phyloP scores from a whole-genome alignment of 129 eudicot genomes.

The Chrysanthemum makinoi region DNA sequence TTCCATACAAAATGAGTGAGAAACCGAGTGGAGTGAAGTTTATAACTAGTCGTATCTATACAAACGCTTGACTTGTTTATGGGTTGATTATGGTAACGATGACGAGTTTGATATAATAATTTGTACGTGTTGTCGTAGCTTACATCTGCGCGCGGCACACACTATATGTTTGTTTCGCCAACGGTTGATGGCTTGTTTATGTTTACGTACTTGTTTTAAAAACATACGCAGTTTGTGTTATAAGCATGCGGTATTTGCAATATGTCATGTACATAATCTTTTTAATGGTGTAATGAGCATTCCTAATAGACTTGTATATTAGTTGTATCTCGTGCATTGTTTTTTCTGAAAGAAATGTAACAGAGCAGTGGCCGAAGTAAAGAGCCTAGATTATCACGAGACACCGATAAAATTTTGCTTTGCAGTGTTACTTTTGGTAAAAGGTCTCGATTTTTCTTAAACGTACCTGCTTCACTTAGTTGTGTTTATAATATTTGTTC shows the following conservation, averaged over 20 bases:
- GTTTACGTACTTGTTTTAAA: too few relatives aligned
- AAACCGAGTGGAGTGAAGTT: constrained; percentile 14
- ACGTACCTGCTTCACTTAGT: too few relatives aligned
- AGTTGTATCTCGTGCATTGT: too few relatives aligned
- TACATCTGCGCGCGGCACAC: neutral
- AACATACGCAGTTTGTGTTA: neutral
- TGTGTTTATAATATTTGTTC: too few relatives aligned
- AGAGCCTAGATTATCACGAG: too few relatives aligned
- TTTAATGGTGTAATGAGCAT: too few relatives aligned
- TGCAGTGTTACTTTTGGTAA: too few relatives aligned
- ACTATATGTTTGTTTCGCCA: neutral
- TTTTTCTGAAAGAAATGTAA: too few relatives aligned
- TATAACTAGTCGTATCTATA: neutral
- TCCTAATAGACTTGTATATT: too few relatives aligned
- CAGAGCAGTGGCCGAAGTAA: too few relatives aligned
- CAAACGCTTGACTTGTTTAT: constrained; percentile 9
- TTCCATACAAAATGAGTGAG: neutral
- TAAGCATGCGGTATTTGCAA: neutral
- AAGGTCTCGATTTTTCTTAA: too few relatives aligned
- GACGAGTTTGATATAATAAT: constrained; percentile 24
- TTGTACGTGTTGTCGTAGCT: constrained; percentile 7
- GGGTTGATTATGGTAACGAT: constrained; percentile 8
- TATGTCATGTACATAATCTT: neutral
- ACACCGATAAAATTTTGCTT: too few relatives aligned
- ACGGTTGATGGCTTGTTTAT: neutral